phyloP scores from a whole-genome alignment of 164 flowering plant genomes.

The Vitis cinerea region DNA sequence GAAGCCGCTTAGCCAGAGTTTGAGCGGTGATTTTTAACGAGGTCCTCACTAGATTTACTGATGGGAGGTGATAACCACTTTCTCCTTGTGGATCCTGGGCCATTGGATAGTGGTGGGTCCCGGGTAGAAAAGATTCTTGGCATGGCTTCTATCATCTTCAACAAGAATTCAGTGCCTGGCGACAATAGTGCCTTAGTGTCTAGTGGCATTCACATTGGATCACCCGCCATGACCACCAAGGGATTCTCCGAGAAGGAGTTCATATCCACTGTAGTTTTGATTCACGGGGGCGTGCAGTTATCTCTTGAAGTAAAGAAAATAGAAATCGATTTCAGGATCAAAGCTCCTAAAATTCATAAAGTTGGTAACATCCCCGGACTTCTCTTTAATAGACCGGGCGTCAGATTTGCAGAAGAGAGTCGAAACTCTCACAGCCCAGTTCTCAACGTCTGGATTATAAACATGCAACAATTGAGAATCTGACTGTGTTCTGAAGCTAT shows the following conservation, averaged over 20 bases:
- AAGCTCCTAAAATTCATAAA: constrained; percentile 56
- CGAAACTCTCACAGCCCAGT: constrained; percentile 70
- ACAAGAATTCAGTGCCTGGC: constrained; percentile 41
- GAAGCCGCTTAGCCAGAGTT: too few species aligned
- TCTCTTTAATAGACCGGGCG: constrained; percentile 49
- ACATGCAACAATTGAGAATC: not conserved
- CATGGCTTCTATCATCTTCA: constrained; percentile 71
- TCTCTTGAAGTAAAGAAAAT: constrained; percentile 50
- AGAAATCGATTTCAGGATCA: constrained; percentile 19
- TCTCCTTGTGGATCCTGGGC: constrained; percentile 88
- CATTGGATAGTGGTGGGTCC: constrained; percentile 90
- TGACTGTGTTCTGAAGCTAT: too few species aligned
- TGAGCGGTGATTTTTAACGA: too few species aligned
- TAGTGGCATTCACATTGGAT: constrained; percentile 89
- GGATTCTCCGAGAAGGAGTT: constrained; percentile 79
- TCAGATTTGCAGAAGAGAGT: constrained; percentile 61
- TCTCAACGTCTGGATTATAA: constrained; percentile 81
- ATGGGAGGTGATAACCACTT: constrained; percentile 87
- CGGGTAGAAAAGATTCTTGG: constrained; percentile 92
- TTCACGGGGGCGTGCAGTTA: constrained; percentile 85
- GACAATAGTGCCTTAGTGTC: constrained; percentile 89
- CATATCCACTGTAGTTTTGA: constrained; percentile 59
- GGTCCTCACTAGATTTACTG: too few species aligned
- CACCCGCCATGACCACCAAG: constrained; percentile 99
- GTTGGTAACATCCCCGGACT: constrained; percentile 54